Evolutionary conservation across 2,329 filamentous ascomycete species (phyloP).

Genomic region (Penicillium sp.): DNA sequence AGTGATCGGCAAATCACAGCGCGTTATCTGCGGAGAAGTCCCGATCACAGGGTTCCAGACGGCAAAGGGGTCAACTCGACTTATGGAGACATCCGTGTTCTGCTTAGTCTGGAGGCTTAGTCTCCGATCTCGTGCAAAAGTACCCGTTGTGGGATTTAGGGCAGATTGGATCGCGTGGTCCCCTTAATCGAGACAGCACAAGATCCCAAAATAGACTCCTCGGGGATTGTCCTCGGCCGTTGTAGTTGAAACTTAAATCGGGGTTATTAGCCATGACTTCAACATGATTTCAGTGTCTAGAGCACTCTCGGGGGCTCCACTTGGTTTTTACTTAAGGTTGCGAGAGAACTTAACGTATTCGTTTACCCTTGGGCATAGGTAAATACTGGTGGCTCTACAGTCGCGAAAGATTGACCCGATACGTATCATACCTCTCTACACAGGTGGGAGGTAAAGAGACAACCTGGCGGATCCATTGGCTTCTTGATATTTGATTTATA

Average conservation of each 20-base stretch:
- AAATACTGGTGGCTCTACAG: too few species aligned
- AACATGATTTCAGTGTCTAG: too few species aligned
- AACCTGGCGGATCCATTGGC: not conserved
- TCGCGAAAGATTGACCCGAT: too few species aligned
- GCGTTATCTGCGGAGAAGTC: not conserved
- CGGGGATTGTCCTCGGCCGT: too few species aligned
- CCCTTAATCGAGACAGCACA: not conserved
- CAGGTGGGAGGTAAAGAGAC: too few species aligned
- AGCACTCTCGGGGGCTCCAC: too few species aligned
- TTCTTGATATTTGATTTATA: not conserved
- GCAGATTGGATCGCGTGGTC: not conserved
- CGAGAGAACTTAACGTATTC: too few species aligned
- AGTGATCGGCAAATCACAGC: constrained; percentile 9
- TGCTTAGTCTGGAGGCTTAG: not conserved
- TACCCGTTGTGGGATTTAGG: not conserved
- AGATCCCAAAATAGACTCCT: too few species aligned
- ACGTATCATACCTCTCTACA: not conserved
- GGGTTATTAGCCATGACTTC: too few species aligned
- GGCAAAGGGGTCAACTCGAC: not conserved
- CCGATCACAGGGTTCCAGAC: constrained; percentile 3
- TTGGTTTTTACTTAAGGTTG: too few species aligned
- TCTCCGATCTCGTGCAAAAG: not conserved
- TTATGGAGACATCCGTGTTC: not conserved
- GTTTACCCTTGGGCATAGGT: too few species aligned
- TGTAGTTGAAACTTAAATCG: too few species aligned